phyloP scores from a whole-genome alignment of 805 yeast species.

The Barnettozyma wickerhamii region DNA sequence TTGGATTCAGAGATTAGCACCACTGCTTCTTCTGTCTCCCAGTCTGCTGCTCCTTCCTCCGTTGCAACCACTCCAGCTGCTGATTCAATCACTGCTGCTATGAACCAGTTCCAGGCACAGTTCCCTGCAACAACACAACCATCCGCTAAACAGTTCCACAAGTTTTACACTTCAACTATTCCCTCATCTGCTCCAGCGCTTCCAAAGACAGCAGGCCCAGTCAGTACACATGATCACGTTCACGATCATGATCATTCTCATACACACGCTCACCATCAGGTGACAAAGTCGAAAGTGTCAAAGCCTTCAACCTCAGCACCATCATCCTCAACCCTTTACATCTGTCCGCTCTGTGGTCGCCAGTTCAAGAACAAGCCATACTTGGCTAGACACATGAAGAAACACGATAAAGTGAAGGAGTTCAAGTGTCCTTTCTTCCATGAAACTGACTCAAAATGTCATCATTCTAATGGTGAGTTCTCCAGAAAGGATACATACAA shows the following conservation, averaged over 20 bases:
- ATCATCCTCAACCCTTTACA: slow-evolving; percentile 17
- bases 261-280: too few relatives aligned
- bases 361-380: slow-evolving; percentile 75
- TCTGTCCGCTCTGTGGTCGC: slow-evolving; percentile 67
- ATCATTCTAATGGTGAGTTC: slow-evolving; percentile 70
- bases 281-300: slow-evolving; percentile 2
- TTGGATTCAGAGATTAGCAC: slow-evolving; percentile 14
- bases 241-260: too few relatives aligned
- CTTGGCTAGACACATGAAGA: slow-evolving; percentile 76
- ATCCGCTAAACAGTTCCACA: slow-evolving; percentile 20
- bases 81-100: background rate
- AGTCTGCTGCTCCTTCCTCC: background rate
- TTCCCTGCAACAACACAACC: too few relatives aligned
- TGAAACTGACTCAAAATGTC: slow-evolving; percentile 34
- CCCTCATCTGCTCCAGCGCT: background rate
- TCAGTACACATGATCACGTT: too few relatives aligned
- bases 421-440: slow-evolving; percentile 72
- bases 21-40: background rate
- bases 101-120: slow-evolving; percentile 5
- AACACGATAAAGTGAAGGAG: slow-evolving; percentile 73
- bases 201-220: slow-evolving; percentile 2
- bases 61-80: slow-evolving; percentile 1
- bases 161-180: slow-evolving; percentile 17
- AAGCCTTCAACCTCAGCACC: slow-evolving; percentile 14
- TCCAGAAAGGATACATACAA: slow-evolving; percentile 77